Base-by-base conservation (phyloP, 139 green algal species). In the Edaphochlamys debaryana region DNA sequence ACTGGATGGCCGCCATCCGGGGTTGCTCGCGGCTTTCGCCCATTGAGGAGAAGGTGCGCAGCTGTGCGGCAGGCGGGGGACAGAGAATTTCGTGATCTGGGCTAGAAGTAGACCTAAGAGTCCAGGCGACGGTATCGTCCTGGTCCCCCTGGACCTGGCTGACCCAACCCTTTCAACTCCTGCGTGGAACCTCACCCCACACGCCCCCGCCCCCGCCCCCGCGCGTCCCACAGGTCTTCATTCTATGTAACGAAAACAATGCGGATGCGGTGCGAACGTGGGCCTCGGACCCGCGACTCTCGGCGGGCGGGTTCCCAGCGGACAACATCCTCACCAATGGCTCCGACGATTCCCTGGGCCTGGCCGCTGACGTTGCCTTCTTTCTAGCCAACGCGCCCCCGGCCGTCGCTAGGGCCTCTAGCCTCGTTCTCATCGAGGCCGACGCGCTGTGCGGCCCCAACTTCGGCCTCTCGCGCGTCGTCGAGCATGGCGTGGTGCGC, bases 401-500 rank as follows among this genome's bases (percentile, higher is more conserved):
- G 25, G 32, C 41, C 17, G 64, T 34, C 4, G 6, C 17, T 19
- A 6, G 60, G 20, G 15, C 48, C 23, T 27, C 19, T 15, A 29
- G 15, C 50, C 64, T 84, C 34, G 34, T 85, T 30, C 56, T 85
- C 30, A 54, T 36, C n/a, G 67, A 85, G 68, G 79, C 54, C 19
- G 86, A 88, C 64, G 34, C 48, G 15, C 34, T 90, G 54, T 79
- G 67, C 41, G 75, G 69, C 22, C 79, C 83, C 3, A 41, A 80
- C 45, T 70, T 91, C 38, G 70, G n/a, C 75, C 38, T 89, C 29
- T 48, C 72, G n/a, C 84, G 76, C 25, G 4, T 87, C 0, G 80
- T 91, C 32, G 87, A 91, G 75, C 87, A 91, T 52, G 40, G 84
- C 2, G 36, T 89, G 19, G 80, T 91, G 29, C 79, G 87, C 4